phyloP scores from a whole-genome alignment of 2,329 filamentous ascomycete species.

The Colletotrichum sp. region DNA sequence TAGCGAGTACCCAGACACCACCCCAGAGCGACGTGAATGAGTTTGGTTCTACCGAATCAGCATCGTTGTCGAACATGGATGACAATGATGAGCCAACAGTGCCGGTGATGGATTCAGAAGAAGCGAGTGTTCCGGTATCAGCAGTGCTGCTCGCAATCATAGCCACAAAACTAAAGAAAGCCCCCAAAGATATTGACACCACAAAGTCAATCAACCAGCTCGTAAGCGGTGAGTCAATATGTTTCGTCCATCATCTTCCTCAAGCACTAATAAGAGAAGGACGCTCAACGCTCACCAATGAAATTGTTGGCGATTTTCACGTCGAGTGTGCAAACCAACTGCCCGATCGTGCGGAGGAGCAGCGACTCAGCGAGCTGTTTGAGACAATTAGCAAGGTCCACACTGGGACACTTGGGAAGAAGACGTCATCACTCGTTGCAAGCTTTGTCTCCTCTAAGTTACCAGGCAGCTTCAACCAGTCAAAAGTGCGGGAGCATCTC shows the following conservation, averaged over 20 bases:
- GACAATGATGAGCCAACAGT: background rate
- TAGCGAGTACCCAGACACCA: background rate
- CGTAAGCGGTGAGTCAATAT: slow-evolving; percentile 77
- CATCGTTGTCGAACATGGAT: background rate
- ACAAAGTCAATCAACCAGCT: slow-evolving; percentile 98
- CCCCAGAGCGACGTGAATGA: background rate
- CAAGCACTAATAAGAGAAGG: slow-evolving; percentile 55
- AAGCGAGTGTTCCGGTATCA: slow-evolving; percentile 84
- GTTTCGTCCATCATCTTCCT: background rate
- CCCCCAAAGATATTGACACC: slow-evolving; percentile 82
- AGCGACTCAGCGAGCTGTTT: slow-evolving; percentile 79
- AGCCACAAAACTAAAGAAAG: slow-evolving; percentile 98
- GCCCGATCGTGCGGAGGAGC: slow-evolving; percentile 97
- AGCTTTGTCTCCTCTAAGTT: slow-evolving; percentile 97
- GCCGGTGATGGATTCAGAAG: slow-evolving; percentile 73
- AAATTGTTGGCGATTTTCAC: slow-evolving; percentile 95
- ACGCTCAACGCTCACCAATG: slow-evolving; percentile 97
- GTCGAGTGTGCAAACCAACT: slow-evolving; percentile 94
- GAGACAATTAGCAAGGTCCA: slow-evolving; percentile 65
- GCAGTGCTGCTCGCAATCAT: slow-evolving; percentile 88
- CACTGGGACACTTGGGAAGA: slow-evolving; percentile 95
- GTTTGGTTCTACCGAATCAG: background rate
- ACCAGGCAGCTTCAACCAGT: slow-evolving; percentile 99
- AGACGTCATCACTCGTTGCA: slow-evolving; percentile 89
- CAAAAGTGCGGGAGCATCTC: slow-evolving; percentile 88